Conservation (phyloP, 495 filamentous ascomycete genomes). For the Neurospora tetraspora region DNA sequence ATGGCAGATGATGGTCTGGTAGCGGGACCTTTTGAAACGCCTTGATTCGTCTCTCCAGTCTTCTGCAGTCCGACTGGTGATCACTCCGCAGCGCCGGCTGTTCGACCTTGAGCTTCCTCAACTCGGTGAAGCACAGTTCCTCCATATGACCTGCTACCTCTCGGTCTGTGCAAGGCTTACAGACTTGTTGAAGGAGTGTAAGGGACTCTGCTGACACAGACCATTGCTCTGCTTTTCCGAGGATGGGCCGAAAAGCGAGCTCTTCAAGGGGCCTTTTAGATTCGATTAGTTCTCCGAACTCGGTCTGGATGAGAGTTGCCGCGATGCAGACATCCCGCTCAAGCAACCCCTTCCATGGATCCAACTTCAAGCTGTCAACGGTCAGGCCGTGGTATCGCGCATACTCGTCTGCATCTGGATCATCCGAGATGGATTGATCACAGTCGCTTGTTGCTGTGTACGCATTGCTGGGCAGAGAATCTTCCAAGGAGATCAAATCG, state of each 20-base stretch:
- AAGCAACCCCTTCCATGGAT: conserved; percentile 9
- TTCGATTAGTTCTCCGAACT: conserved; percentile 7
- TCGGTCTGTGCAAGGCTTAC: conserved; percentile 6
- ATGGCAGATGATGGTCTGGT: conserved; percentile 31
- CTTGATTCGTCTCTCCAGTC: conserved; percentile 23
- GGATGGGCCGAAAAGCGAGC: conserved; percentile 13
- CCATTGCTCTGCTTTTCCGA: conserved; percentile 10
- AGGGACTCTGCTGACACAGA: conserved; percentile 7
- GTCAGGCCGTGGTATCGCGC: conserved; percentile 31
- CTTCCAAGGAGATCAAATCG: conserved; percentile 12
- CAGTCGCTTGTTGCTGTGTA: neutral
- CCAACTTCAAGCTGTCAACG: conserved; percentile 13
- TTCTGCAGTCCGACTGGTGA: conserved; percentile 34
- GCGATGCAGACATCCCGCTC: conserved; percentile 7
- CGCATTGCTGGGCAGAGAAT: conserved; percentile 3
- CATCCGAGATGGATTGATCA: neutral
- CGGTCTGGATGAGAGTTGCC: conserved; percentile 7
- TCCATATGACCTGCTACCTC: conserved; percentile 6
- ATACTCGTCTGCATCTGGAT: conserved; percentile 25
- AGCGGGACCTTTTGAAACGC: conserved; percentile 22
- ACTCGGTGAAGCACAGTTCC: conserved; percentile 6
- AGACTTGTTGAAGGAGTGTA: conserved; percentile 13
- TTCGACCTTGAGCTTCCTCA: conserved; percentile 37
- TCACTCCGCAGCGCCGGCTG: conserved; percentile 40
- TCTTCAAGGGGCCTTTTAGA: neutral